Evolutionary conservation across 1,139 yeast species (phyloP).

Genomic region (Diutina scorzettiae): DNA sequence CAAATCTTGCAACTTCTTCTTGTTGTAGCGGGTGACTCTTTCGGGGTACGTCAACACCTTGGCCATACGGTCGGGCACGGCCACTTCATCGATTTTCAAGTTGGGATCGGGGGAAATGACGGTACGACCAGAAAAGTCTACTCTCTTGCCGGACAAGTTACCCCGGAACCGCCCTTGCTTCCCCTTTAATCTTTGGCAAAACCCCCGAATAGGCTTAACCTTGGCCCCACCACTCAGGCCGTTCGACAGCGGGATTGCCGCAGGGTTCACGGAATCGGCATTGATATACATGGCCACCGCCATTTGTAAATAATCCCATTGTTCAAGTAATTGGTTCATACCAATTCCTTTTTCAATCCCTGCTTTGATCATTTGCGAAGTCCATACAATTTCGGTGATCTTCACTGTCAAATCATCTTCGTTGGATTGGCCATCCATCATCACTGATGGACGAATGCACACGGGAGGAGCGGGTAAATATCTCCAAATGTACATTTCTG

Average conservation of each 20-base stretch:
- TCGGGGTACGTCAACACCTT: conserved; percentile 94
- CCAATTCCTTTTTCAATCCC: conserved; percentile 94
- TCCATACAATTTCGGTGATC: conserved; percentile 93
- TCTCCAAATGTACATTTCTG: conserved; percentile 95
- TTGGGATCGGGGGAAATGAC: conserved; percentile 99
- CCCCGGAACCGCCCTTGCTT: conserved; percentile 99
- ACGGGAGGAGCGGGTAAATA: conserved; percentile 98
- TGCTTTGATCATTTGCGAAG: conserved; percentile 82
- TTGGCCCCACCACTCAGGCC: conserved; percentile 43
- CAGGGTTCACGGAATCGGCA: conserved; percentile 87
- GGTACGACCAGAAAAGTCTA: conserved; percentile 95
- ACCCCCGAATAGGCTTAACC: conserved; percentile 80
- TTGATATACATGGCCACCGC: conserved; percentile 97
- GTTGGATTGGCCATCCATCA: conserved; percentile 78
- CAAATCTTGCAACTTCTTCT: conserved; percentile 59
- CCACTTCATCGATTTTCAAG: conserved; percentile 88
- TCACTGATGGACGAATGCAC: conserved; percentile 93
- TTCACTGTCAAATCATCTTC: conserved; percentile 97
- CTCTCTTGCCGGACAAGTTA: conserved; percentile 94
- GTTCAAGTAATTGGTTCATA: conserved; percentile 89
- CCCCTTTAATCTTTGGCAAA: conserved; percentile 95
- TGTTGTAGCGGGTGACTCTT: conserved; percentile 80
- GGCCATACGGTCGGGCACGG: conserved; percentile 96
- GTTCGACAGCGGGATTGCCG: conserved; percentile 50
- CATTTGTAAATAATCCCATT: conserved; percentile 94